Percentiles rank a stretch among this genome's conserved stretches.
Evolutionary conservation across 2,329 filamentous ascomycete species (phyloP).

Genomic region (Trichoderma sp.): DNA sequence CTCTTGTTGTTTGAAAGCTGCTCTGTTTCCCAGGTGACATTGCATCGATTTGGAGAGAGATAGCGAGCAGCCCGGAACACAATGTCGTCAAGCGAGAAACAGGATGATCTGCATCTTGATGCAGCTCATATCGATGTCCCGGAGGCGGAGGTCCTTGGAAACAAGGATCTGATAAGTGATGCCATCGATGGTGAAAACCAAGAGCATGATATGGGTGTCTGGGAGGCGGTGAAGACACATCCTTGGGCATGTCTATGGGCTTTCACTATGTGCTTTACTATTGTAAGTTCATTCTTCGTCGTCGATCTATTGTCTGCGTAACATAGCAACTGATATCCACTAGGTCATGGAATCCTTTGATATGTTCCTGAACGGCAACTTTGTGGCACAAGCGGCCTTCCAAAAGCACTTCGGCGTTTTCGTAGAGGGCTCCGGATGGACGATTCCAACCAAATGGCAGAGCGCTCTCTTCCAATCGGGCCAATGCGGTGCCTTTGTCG

Average conservation of each 20-base stretch:
- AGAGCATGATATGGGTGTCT: neutral
- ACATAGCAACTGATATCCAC: neutral
- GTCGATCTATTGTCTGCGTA: neutral
- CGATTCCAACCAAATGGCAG: neutral
- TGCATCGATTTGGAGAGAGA: neutral
- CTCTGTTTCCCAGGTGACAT: neutral
- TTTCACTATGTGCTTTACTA: neutral
- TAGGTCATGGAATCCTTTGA: neutral
- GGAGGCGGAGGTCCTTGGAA: neutral
- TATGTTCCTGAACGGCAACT: neutral
- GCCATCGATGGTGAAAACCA: neutral
- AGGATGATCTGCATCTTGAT: neutral
- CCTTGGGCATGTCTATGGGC: neutral
- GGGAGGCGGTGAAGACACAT: neutral
- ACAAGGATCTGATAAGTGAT: neutral
- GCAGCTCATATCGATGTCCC: neutral
- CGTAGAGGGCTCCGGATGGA: neutral
- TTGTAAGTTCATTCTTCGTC: neutral
- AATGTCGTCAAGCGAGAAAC: neutral
- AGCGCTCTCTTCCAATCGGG: neutral
- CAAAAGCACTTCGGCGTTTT: neutral
- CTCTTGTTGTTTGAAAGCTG: neutral
- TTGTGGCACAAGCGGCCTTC: neutral
- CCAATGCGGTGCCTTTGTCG: neutral
- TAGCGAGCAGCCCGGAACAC: neutral